phyloP scores from a whole-genome alignment of 495 filamentous ascomycete species.

The Pseudoneurospora amorphoporcata region DNA sequence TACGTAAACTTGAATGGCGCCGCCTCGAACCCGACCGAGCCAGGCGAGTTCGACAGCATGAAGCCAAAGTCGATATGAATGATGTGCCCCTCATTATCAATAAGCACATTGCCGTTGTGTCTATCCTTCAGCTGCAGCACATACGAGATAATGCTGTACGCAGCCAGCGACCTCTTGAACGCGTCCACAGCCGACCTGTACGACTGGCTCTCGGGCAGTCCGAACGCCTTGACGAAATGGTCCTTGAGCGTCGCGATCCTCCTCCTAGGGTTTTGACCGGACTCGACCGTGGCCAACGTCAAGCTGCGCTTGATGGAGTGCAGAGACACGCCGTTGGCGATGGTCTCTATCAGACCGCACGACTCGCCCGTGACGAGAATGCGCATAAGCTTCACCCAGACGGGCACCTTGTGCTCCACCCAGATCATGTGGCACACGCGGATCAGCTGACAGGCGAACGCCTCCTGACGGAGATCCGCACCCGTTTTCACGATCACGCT shows the following conservation, averaged over 20 bases:
- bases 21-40: conserved; percentile 66
- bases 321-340: conserved; percentile 67
- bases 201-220: conserved; percentile 47
- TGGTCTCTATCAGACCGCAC: conserved; percentile 69
- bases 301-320: conserved; percentile 67
- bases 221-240: conserved; percentile 68
- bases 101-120: conserved; percentile 73
- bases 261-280: conserved; percentile 53
- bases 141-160: conserved; percentile 68
- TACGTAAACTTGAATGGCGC: conserved; percentile 71
- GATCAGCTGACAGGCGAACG: conserved; percentile 71
- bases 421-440: conserved; percentile 65
- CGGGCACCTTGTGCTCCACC: conserved; percentile 57
- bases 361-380: conserved; percentile 71
- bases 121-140: conserved; percentile 68
- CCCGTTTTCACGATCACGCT: conserved; percentile 76
- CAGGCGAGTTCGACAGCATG: conserved; percentile 71
- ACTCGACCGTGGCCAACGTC: conserved; percentile 54
- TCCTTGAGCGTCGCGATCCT: conserved; percentile 64
- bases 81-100: conserved; percentile 69
- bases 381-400: conserved; percentile 72
- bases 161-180: conserved; percentile 59
- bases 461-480: conserved; percentile 64
- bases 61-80: conserved; percentile 79
- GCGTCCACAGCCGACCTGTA: conserved; percentile 56